phyloP scores from a whole-genome alignment of 2,329 filamentous ascomycete species.

The Sporothrix brunneoviolacea region DNA sequence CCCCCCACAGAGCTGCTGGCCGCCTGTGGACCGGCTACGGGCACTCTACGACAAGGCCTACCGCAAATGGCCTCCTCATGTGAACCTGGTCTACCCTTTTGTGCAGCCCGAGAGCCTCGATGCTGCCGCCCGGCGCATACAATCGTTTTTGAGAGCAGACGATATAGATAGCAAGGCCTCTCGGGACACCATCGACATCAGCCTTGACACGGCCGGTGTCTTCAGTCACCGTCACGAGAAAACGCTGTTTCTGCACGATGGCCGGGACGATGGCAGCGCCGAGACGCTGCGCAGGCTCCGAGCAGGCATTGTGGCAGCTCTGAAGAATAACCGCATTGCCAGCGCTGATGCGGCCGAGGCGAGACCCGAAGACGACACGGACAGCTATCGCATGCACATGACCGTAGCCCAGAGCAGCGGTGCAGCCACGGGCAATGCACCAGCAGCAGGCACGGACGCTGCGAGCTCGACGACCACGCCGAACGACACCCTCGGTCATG shows the following conservation, averaged over 20 bases:
- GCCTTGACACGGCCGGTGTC: constrained; percentile 35
- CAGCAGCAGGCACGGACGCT: neutral
- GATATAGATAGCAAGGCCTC: too few relatives aligned
- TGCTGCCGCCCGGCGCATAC: constrained; percentile 34
- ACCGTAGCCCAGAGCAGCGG: constrained; percentile 51
- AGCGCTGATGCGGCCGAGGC: constrained; percentile 1
- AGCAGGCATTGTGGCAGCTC: constrained; percentile 27
- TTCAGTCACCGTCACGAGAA: constrained; percentile 45
- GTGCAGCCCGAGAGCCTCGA: constrained; percentile 42
- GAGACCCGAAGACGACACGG: constrained; percentile 6
- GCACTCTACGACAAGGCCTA: constrained; percentile 57
- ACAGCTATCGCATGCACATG: constrained; percentile 43
- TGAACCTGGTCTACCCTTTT: constrained; percentile 63
- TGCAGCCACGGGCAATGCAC: neutral
- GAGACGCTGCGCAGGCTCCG: constrained; percentile 29
- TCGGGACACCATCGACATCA: constrained; percentile 20
- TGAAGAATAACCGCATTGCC: constrained; percentile 22
- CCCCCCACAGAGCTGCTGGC: constrained; percentile 42
- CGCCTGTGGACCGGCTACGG: constrained; percentile 47
- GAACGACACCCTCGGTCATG: constrained; percentile 35
- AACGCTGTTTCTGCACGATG: constrained; percentile 41
- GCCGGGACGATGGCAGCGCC: constrained; percentile 6
- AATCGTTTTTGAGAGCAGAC: constrained; percentile 24
- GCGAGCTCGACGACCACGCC: constrained; percentile 33
- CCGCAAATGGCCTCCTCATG: constrained; percentile 57